A percentile compares a stretch with the other conserved stretches of the same genome.
Conservation (phyloP, 2,329 filamentous ascomycete genomes). For the Xylariaceae sp. region DNA sequence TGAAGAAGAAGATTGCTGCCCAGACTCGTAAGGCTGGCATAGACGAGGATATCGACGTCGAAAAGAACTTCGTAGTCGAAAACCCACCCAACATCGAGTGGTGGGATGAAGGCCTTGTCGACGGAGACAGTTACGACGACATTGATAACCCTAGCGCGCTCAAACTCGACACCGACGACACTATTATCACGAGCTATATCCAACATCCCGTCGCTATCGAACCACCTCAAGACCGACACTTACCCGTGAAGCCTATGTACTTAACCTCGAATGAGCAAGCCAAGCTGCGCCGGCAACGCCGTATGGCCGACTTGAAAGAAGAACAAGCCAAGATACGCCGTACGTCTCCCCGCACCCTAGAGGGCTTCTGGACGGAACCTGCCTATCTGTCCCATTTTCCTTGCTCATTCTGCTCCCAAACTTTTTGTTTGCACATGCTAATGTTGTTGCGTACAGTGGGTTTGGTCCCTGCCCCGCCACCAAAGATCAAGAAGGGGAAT, state of each 20-base stretch:
- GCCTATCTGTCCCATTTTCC: neutral
- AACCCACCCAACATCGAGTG: conserved; percentile 86
- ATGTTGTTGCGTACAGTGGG: conserved; percentile 49
- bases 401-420: neutral
- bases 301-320: conserved; percentile 92
- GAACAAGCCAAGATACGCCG: conserved; percentile 88
- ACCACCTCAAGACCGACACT: conserved; percentile 82
- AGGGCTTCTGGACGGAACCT: neutral
- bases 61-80: conserved; percentile 84
- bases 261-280: conserved; percentile 87
- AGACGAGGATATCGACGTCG: conserved; percentile 82
- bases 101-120: conserved; percentile 90
- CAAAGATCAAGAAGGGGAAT: conserved; percentile 96
- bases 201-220: conserved; percentile 90
- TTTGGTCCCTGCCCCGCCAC: conserved; percentile 81
- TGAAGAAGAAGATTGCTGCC: conserved; percentile 90
- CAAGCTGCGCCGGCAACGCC: conserved; percentile 81
- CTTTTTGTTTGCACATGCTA: neutral
- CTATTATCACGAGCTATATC: conserved; percentile 83
- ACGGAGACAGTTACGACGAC: conserved; percentile 68
- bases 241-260: conserved; percentile 82
- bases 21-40: conserved; percentile 86
- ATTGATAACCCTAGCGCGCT: conserved; percentile 62
- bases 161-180: conserved; percentile 73
- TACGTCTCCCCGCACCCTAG: conserved; percentile 6